Conservation (phyloP, 805 yeast genomes). For the Schizosaccharomyces lindneri region DNA sequence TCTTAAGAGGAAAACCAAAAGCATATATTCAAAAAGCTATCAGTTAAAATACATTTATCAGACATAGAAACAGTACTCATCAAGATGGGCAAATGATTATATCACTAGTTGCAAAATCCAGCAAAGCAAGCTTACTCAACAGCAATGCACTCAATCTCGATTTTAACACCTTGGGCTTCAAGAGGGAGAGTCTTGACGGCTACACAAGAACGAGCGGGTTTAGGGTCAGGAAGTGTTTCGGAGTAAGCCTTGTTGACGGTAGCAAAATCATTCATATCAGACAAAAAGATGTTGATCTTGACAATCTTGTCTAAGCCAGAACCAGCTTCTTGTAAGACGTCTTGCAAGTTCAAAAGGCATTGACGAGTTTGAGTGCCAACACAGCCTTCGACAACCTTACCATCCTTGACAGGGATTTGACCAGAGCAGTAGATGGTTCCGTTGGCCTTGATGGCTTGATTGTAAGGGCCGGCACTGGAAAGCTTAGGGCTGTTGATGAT, state of each 20-base stretch:
- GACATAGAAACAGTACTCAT: neutral
- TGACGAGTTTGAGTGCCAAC: slow-evolving; percentile 28
- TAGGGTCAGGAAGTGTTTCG: slow-evolving; percentile 15
- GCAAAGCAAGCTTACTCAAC: slow-evolving; percentile 20
- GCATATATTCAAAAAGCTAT: no score
- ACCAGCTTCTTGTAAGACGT: slow-evolving; percentile 62
- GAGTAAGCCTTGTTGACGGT: slow-evolving; percentile 70
- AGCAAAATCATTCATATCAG: slow-evolving; percentile 70
- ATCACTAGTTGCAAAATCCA: no score
- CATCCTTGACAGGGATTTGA: slow-evolving; percentile 68
- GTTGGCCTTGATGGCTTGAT: slow-evolving; percentile 1
- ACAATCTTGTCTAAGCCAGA: slow-evolving; percentile 63
- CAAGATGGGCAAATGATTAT: neutral
- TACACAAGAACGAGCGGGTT: slow-evolving; percentile 34
- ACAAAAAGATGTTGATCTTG: slow-evolving; percentile 68
- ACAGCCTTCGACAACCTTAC: slow-evolving; percentile 51
- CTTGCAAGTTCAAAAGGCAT: slow-evolving; percentile 19
- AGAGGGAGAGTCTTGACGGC: slow-evolving; percentile 72
- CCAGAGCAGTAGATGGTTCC: slow-evolving; percentile 83
- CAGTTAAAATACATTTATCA: no score
- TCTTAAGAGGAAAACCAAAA: no score
- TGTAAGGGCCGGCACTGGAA: slow-evolving; percentile 1
- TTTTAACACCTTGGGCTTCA: slow-evolving; percentile 35
- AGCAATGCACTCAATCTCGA: slow-evolving; percentile 87
- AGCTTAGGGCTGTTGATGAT: neutral